phyloP scores from a whole-genome alignment of 345 rosid genomes.

The Populus deltoides region DNA sequence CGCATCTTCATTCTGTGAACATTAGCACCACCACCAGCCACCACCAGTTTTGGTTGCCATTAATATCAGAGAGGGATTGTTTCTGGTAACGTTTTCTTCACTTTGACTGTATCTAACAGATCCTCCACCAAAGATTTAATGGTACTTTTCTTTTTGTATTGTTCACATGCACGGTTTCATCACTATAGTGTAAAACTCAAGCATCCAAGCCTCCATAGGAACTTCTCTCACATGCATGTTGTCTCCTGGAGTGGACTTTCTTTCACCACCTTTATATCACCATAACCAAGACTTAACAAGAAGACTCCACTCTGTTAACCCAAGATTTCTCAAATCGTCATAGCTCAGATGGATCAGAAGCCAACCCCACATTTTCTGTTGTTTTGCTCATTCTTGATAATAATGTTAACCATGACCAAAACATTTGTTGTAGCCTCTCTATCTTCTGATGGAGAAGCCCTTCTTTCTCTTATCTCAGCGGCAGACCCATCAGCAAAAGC shows the following conservation, averaged over 20 bases:
- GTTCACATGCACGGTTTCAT: slow-evolving; percentile 57
- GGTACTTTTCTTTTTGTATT: slow-evolving; percentile 17
- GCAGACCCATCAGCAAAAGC: slow-evolving; percentile 43
- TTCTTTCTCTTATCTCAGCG: slow-evolving; percentile 57
- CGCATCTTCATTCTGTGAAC: neutral
- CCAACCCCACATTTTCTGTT: slow-evolving; percentile 22
- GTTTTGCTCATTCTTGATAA: slow-evolving; percentile 26
- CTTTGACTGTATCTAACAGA: slow-evolving; percentile 1
- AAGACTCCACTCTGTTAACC: neutral
- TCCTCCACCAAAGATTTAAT: slow-evolving; percentile 20
- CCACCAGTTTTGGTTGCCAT: neutral
- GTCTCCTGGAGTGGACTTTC: slow-evolving; percentile 30
- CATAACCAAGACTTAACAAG: slow-evolving; percentile 4
- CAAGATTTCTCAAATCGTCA: slow-evolving; percentile 8
- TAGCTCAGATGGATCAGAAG: slow-evolving; percentile 37
- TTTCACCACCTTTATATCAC: slow-evolving; percentile 8
- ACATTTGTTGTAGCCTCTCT: slow-evolving; percentile 38
- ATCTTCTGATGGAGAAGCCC: slow-evolving; percentile 79
- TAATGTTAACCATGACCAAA: slow-evolving; percentile 31
- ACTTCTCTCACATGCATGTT: slow-evolving; percentile 29
- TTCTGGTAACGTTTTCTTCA: slow-evolving; percentile 13
- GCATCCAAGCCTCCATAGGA: slow-evolving; percentile 14
- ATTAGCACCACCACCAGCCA: neutral
- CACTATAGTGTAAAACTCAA: slow-evolving; percentile 46
- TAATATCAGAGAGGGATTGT: neutral